Base-by-base conservation (phyloP, 345 rosid species). In the Turnera subulata region DNA sequence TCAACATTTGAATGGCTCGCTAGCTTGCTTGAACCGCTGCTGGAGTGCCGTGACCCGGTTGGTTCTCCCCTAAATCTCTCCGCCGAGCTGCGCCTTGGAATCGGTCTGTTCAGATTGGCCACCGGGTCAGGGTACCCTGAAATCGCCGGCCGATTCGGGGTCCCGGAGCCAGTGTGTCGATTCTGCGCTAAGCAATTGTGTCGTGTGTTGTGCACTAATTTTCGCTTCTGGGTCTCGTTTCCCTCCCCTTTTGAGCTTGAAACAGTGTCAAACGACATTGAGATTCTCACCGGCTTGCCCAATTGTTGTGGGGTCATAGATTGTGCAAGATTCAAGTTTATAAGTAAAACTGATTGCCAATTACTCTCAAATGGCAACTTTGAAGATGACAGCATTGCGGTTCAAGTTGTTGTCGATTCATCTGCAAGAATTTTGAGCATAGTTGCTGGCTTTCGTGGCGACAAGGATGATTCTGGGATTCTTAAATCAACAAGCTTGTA, bases 191-290 rank as follows among this genome's bases (percentile, higher is more conserved):
- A 71, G 69, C 88, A 85, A 38, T 44, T 82, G 65, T 82, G 83
- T 46, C 82, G 92, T 9, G 92, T 85, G 15, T 74, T 80, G 23
- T 80, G 92, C 74, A 85, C 89, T 40, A 80, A 85, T 77, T 82
- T 85, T 46, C 79, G 89, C 17, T 82, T 82, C 68, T 78, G 92
- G 92, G 77, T 81, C 13, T 84, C 68, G 9, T 85, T 82, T 66
- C 89, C 84, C 15, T 48, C 69, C 25, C 54, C 76, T 8, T 53
- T 52, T 18, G 92, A 82, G 70, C 77, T 82, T 2, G 68, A 70
- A 59, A 67, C 73, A 3, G 71, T 82, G 12, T 78, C 86, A 0
- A 56, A 46, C 14, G 80, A 71, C 13, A 82, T 82, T 12, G 76
- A 80, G 61, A 65, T 66, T 21, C 52, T 73, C 17, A 47, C 81